Evolutionary conservation across 345 rosid genomes (phyloP).

Genomic region (Psidium guajava): DNA sequence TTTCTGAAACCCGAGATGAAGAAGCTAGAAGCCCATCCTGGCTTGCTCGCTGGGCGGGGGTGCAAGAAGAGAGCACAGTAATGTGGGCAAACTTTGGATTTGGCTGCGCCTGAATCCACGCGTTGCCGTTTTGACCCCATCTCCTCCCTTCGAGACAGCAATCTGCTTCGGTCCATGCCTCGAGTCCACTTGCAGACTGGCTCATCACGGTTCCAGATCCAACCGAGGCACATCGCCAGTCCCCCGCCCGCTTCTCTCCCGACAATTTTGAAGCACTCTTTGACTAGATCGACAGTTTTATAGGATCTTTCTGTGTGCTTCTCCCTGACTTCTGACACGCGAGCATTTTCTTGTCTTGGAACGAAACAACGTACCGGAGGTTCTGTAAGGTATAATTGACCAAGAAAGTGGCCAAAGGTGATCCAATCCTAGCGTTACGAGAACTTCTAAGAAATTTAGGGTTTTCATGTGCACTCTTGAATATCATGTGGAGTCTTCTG

Average conservation of each 20-base stretch:
- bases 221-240: no score
- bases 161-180: no score
- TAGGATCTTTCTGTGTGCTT: neutral
- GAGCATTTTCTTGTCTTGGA: neutral
- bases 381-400: neutral
- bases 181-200: no score
- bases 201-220: no score
- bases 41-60: neutral
- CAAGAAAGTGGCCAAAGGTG: neutral
- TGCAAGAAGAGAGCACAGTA: neutral
- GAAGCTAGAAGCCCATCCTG: neutral
- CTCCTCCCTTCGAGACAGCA: neutral
- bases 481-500: neutral
- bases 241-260: no score
- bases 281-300: neutral
- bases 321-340: neutral
- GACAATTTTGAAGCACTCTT: no score
- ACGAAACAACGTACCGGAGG: neutral
- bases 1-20: neutral
- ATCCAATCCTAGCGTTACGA: neutral
- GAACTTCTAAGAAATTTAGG: neutral
- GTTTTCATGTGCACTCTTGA: neutral
- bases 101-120: neutral
- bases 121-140: neutral
- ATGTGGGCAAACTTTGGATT: neutral